Conservation (phyloP, 169 alveolate genomes). For the Hepatocystis sp. region DNA sequence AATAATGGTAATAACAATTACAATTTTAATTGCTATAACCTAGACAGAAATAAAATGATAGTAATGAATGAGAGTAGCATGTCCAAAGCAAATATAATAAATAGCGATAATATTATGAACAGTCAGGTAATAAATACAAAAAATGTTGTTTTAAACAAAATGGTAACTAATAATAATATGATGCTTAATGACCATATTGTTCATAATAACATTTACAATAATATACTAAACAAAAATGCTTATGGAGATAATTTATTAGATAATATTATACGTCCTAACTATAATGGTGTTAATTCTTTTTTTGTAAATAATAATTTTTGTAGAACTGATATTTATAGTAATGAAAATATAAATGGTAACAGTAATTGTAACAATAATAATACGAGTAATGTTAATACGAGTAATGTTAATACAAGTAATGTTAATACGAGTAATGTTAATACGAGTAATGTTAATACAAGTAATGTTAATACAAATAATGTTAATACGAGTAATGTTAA, state of each 20-base stretch:
- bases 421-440: too few relatives aligned
- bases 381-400: too few relatives aligned
- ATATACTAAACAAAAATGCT: neutral
- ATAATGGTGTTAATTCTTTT: neutral
- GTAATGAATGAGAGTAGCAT: slow-evolving; percentile 1
- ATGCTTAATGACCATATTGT: slow-evolving; percentile 6
- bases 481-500: too few relatives aligned
- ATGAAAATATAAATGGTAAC: neutral
- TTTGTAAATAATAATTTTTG: too few relatives aligned
- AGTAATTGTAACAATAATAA: slow-evolving; percentile 4
- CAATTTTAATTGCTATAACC: too few relatives aligned
- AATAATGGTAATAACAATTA: too few relatives aligned
- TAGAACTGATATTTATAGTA: neutral
- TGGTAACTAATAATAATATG: neutral
- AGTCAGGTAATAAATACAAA: neutral
- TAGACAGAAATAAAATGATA: too few relatives aligned
- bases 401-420: too few relatives aligned
- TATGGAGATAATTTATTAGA: slow-evolving; percentile 9
- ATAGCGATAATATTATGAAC: slow-evolving; percentile 4
- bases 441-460: too few relatives aligned
- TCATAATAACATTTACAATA: slow-evolving; percentile 2
- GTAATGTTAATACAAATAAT: too few relatives aligned
- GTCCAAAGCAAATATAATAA: neutral
- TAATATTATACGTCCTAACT: slow-evolving; percentile 2
- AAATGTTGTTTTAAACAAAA: neutral